A percentile compares a stretch with the other conserved stretches of the same genome.
These are phyloP conservation scores for Chaetomidium leptoderma DNA, from an alignment of 495 filamentous ascomycete species.

Conservation along the genomic window DNA sequence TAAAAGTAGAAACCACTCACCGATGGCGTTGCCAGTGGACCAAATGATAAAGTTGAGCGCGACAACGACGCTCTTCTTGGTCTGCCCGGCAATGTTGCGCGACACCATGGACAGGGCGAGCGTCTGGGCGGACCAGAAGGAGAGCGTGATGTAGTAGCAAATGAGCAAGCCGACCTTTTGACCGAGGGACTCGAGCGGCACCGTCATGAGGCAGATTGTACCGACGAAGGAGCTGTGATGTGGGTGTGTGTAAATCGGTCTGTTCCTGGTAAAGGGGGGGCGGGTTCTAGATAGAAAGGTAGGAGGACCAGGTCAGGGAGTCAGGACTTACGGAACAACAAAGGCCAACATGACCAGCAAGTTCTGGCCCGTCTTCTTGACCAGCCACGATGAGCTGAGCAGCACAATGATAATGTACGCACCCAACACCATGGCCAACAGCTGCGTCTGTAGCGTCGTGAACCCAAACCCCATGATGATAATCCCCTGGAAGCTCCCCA, in stretches of 20 bases:
- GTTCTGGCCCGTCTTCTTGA: constrained; percentile 61
- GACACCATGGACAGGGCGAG: constrained; percentile 50
- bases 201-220: constrained; percentile 53
- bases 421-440: constrained; percentile 65
- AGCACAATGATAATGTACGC: constrained; percentile 66
- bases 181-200: constrained; percentile 41
- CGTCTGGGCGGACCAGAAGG: constrained; percentile 55
- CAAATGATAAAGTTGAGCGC: constrained; percentile 50
- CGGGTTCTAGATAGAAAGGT: not conserved
- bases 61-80: constrained; percentile 49
- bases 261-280: not conserved
- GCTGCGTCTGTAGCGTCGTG: constrained; percentile 49
- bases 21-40: constrained; percentile 49
- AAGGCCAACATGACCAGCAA: constrained; percentile 59
- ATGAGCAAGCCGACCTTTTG: constrained; percentile 51
- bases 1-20: too few species aligned
- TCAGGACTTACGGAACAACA: constrained; percentile 58
- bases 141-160: constrained; percentile 53
- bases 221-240: constrained; percentile 47
- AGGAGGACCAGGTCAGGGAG: too few species aligned
- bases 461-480: constrained; percentile 52
- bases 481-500: constrained; percentile 64
- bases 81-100: constrained; percentile 53
- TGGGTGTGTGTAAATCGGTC: not conserved
- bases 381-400: constrained; percentile 58